These are phyloP conservation scores for Lachnum nothofagi DNA, from an alignment of 2,329 filamentous ascomycete species.

Conservation along the genomic window DNA sequence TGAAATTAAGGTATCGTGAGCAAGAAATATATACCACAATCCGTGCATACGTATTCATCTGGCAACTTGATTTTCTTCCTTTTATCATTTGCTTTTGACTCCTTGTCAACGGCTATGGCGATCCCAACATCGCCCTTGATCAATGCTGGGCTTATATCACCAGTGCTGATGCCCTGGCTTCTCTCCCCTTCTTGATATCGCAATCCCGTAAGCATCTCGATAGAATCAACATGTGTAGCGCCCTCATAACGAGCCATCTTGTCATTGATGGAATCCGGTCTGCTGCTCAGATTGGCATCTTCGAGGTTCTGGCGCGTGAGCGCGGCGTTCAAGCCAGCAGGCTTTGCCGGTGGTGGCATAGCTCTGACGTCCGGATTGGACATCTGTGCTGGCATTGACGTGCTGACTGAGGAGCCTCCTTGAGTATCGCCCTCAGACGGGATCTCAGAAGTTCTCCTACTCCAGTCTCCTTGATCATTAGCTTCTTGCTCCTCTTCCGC, in stretches of 20 bases:
- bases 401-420: constrained; percentile 30
- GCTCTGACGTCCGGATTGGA: constrained; percentile 41
- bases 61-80: constrained; percentile 79
- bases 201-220: constrained; percentile 88
- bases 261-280: constrained; percentile 72
- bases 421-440: constrained; percentile 38
- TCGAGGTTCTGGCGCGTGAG: constrained; percentile 78
- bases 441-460: constrained; percentile 51
- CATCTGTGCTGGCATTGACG: constrained; percentile 27
- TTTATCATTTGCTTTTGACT: constrained; percentile 66
- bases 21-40: constrained; percentile 62
- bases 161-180: constrained; percentile 81
- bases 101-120: constrained; percentile 74
- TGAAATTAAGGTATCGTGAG: neutral
- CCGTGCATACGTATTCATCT: constrained; percentile 91
- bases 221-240: constrained; percentile 72
- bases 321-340: constrained; percentile 56
- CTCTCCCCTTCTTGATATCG: constrained; percentile 85
- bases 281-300: constrained; percentile 59
- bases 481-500: constrained; percentile 78
- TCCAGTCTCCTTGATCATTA: constrained; percentile 57
- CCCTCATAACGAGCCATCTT: constrained; percentile 81
- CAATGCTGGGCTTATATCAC: constrained; percentile 71
- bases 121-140: constrained; percentile 84
- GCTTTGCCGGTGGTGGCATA: constrained; percentile 65